Evolutionary conservation across 495 filamentous ascomycete species (phyloP).

Genomic region (Xylaria scruposa): DNA sequence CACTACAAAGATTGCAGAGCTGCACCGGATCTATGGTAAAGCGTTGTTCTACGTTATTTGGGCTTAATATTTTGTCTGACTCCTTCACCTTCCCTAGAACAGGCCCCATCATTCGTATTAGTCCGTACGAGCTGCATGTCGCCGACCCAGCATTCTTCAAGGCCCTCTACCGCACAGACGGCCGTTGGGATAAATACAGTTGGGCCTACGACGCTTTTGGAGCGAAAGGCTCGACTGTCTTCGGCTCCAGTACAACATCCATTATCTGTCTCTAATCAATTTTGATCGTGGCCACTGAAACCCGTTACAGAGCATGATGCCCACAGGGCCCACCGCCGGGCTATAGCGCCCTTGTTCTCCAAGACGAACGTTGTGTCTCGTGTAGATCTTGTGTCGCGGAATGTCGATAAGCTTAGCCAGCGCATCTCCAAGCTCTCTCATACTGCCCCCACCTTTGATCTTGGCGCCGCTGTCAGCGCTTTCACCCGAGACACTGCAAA

Average conservation of each 20-base stretch:
- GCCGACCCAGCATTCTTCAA: slow-evolving; percentile 37
- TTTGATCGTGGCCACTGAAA: neutral
- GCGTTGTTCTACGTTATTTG: neutral
- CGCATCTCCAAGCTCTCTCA: slow-evolving; percentile 23
- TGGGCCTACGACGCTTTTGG: slow-evolving; percentile 36
- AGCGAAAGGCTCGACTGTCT: slow-evolving; percentile 29
- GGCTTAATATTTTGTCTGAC: neutral
- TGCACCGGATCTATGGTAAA: slow-evolving; percentile 34
- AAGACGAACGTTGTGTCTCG: slow-evolving; percentile 30
- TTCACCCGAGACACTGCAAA: slow-evolving; percentile 32
- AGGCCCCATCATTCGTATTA: slow-evolving; percentile 43
- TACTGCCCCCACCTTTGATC: slow-evolving; percentile 26
- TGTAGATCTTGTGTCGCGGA: slow-evolving; percentile 27
- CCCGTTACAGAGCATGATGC: slow-evolving; percentile 28
- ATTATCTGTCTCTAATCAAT: neutral
- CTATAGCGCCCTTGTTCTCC: slow-evolving; percentile 32
- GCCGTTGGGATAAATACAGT: slow-evolving; percentile 39
- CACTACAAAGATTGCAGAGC: slow-evolving; percentile 28
- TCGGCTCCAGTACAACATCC: slow-evolving; percentile 21
- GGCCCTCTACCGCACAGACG: slow-evolving; percentile 37
- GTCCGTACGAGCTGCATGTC: slow-evolving; percentile 42
- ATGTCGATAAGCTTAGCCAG: slow-evolving; percentile 6
- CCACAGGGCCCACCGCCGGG: slow-evolving; percentile 29
- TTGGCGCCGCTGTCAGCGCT: slow-evolving; percentile 41
- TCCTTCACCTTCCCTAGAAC: neutral